Evolutionary conservation across 2,329 filamentous ascomycete genomes (phyloP).

Genomic region (Tolypocladium ovalisporum): DNA sequence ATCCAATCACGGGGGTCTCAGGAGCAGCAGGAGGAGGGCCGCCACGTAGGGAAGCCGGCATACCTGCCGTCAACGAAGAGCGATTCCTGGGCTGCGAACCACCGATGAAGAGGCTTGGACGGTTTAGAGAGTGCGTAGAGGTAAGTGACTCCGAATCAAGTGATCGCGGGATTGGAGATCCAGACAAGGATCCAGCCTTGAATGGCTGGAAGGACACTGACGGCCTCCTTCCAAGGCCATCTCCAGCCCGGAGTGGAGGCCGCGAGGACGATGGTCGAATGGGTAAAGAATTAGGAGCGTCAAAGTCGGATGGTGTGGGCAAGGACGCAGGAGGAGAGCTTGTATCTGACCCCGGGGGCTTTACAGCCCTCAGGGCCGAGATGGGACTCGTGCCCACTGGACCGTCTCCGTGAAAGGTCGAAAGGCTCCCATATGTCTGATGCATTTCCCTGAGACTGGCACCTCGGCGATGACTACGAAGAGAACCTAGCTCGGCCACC

Average conservation of each 20-base stretch:
- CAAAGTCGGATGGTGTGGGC: slow-evolving; percentile 32
- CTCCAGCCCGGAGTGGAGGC: slow-evolving; percentile 32
- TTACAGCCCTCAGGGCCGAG: slow-evolving; percentile 65
- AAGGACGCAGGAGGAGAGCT: slow-evolving; percentile 46
- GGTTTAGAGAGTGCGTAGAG: slow-evolving; percentile 42
- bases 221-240: slow-evolving; percentile 54
- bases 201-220: slow-evolving; percentile 92
- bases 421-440: slow-evolving; percentile 80
- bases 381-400: slow-evolving; percentile 75
- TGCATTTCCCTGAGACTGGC: slow-evolving; percentile 47
- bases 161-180: slow-evolving; percentile 55
- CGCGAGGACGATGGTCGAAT: slow-evolving; percentile 24
- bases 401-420: slow-evolving; percentile 77
- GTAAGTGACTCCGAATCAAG: slow-evolving; percentile 40
- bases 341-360: slow-evolving; percentile 47
- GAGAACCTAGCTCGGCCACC: slow-evolving; percentile 56
- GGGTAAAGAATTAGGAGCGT: slow-evolving; percentile 42
- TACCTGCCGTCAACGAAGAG: slow-evolving; percentile 63
- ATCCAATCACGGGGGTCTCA: slow-evolving; percentile 59
- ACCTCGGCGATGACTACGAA: slow-evolving; percentile 51
- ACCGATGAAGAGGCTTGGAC: slow-evolving; percentile 34
- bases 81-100: slow-evolving; percentile 48
- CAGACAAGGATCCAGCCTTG: slow-evolving; percentile 90
- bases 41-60: slow-evolving; percentile 61
- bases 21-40: slow-evolving; percentile 50